Evolutionary conservation across 2,329 filamentous ascomycete genomes (phyloP), one percentile per base, ranked within the genome.

Genomic region (Botrytis pseudocinerea): DNA sequence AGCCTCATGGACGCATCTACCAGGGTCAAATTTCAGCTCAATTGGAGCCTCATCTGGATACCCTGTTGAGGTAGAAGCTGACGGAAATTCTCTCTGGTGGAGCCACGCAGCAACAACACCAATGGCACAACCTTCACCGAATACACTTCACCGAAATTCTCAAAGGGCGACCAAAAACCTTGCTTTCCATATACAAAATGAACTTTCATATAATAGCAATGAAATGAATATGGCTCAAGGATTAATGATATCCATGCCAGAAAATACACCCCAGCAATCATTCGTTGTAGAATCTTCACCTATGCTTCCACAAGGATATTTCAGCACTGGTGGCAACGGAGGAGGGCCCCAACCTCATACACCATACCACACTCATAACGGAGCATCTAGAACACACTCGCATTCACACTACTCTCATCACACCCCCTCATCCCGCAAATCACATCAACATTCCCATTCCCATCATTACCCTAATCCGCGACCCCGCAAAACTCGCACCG

Each of bases 171-270:
- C 76, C 20, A 80, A 77, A 63, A 76, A 73, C 42, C 76, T 80
- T 28, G 76, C 78, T 20, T 75, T 76, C 48, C 79, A 81, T 73
- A 71, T 80, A 14, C 79, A 80, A 59, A 79, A 79, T 61, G 76
- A 77, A 60, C 63, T 79, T 3, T 73, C 77, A 70, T 79, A 77
- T 70, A 66, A 72, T 32, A 72, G 69, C 57, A 78, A 78, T 51
- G 74, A 76, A 28, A 63, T 72, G 60, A 73, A 70, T 25, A 75
- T 77, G 71, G 48, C 73, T 28, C 74, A 73, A 8, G 78, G 80
- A 32, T 75, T 81, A 38, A 78, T 78, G 77, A 80, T 80, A 61
- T 79, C 79, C 68, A 80, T 80, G 75, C 76, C 79, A 10, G 72
- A 72, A 32, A 70, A 32, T 35, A 70, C 63, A 54, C 32, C 70